Base-by-base conservation (phyloP, 371 early-diverging fungal genomes). In the Apophysomyces ossiformis region DNA sequence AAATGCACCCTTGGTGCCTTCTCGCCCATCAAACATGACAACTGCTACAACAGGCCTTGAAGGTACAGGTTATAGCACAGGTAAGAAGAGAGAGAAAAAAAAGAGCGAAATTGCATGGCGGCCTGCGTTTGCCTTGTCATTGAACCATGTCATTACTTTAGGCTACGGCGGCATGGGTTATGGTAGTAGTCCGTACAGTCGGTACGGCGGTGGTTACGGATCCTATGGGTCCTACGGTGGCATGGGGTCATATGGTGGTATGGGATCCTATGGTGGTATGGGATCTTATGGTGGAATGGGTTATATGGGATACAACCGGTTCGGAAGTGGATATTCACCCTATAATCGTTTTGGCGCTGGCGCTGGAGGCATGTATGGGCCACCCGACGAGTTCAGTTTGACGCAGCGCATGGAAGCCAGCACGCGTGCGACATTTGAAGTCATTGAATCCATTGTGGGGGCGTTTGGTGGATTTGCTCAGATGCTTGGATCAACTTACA, bases 391-490 rank as follows among this genome's bases (percentile, higher is more conserved):
- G 5, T 72, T 87, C 68, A 77, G 89, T 15, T 69, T 93, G n/a
- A 89, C 92, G 46, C 91, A 89, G 58, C 85, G 88, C 57, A 89
- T 95, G 84, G 96, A 94, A 70, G 86, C 91, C 18, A 90, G 90
- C 13, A 94, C 97, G 1, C 90, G 92, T 57, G 86, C 94, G 11
- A 92, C 97, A 0, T 98, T 98, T 75, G 92, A 93, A 70, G 75
- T 94, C 36, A 90, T 98, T 56, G 93, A 96, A 65, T 88, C 90
- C 7, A 84, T 98, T 50, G 97, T 98, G 1, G 91, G 95, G 54
- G 94, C 97, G 0, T 96, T 98, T 85, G 96, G 94, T 26, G 97
- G 97, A 8, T 95, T 98, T 79, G 90, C 96, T 8, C 95, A 95
- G 64, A 97, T 98, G 98, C 85, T 98, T 18, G 98, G 97, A 65